Base-by-base conservation (phyloP, 306 rosid species). In the Luffa aegyptiaca region DNA sequence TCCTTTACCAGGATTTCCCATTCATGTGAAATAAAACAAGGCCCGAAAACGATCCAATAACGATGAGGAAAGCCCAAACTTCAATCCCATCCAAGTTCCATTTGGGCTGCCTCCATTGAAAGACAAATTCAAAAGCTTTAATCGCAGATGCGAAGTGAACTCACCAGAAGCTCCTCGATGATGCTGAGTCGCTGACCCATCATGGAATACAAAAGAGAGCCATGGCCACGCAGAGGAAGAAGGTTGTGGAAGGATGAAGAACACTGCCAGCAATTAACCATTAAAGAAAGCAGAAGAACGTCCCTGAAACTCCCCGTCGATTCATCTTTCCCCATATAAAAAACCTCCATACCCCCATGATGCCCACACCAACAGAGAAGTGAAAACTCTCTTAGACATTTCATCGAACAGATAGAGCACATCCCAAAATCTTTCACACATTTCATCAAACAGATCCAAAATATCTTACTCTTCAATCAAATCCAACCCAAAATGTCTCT, bases 401-500 rank as follows among this genome's bases (percentile, higher is more conserved):
- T 36, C 72, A 16, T 65, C 46, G 9, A 64, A 64, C 46, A 64
- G 11, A 13, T 36, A 36, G 41, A 73, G 35, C 6, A n/a, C 58
- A 48, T 48, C 39, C 39, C 57, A 13, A 2, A 42, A 8, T n/a
- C 61, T 18, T 20, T 56, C 61, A 56, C 10, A 52, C 7, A 49
- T 49, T 49, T 56, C 62, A 56, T 56, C 62, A 16, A 18, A 56
- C 53, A 26, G 31, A 26, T 26, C 39, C 57, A 26, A 2, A 42
- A 8, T 3, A 39, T 39, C 10, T 66, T 1, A 36, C 46, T 8
- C 73, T 35, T 66, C 56, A 20, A 48, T 73, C 64, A 53, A 33
- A 33, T 2, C 2, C 39, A 57, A 39, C 33, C 9, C 62, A 57
- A 72, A 37, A 82, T 82, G 81, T 57, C 85, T 56, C 33, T 82